Percentiles rank a stretch among this genome's conserved stretches.
Evolutionary conservation across 164 flowering plant genomes (phyloP).

Genomic region (Protea cynaroides): DNA sequence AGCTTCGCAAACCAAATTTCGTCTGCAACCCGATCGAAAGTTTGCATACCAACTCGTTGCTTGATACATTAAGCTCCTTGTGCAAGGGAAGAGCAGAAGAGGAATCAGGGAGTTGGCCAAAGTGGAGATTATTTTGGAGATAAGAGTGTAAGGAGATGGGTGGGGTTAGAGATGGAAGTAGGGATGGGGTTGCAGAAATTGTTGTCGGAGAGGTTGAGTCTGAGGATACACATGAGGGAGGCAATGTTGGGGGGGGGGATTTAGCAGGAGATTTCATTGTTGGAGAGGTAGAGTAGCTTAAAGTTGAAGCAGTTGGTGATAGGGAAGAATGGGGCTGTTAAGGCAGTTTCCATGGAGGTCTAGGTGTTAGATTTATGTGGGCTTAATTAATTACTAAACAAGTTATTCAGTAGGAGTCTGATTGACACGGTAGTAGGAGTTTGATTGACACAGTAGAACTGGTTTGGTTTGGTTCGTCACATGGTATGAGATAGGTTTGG

Average conservation of each 20-base stretch:
- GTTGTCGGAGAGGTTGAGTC: slow-evolving; percentile 78
- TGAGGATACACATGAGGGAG: slow-evolving; percentile 42
- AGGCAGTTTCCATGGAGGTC: slow-evolving; percentile 80
- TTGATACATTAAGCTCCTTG: slow-evolving; percentile 58
- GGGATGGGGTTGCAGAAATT: slow-evolving; percentile 70
- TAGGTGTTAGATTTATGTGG: too few species aligned
- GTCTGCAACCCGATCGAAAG: slow-evolving; percentile 35
- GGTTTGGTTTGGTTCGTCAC: too few species aligned
- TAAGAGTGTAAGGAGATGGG: slow-evolving; percentile 57
- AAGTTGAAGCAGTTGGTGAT: slow-evolving; percentile 52
- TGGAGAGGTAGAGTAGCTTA: slow-evolving; percentile 68
- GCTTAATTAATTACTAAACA: too few species aligned
- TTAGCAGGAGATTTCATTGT: slow-evolving; percentile 75
- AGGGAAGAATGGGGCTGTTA: slow-evolving; percentile 57
- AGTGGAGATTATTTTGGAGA: slow-evolving; percentile 63
- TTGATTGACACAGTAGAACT: too few species aligned
- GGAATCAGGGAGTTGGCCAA: slow-evolving; percentile 51
- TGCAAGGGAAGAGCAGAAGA: slow-evolving; percentile 26
- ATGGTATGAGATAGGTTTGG: too few species aligned
- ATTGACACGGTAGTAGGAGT: too few species aligned
- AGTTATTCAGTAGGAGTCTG: too few species aligned
- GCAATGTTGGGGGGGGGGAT: slow-evolving; percentile 51
- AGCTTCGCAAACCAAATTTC: slow-evolving; percentile 44
- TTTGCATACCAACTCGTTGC: slow-evolving; percentile 60
- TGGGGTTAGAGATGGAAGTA: slow-evolving; percentile 20